Evolutionary conservation across 805 yeast species (phyloP).

Genomic region (Saccharomyces cerevisiae): DNA sequence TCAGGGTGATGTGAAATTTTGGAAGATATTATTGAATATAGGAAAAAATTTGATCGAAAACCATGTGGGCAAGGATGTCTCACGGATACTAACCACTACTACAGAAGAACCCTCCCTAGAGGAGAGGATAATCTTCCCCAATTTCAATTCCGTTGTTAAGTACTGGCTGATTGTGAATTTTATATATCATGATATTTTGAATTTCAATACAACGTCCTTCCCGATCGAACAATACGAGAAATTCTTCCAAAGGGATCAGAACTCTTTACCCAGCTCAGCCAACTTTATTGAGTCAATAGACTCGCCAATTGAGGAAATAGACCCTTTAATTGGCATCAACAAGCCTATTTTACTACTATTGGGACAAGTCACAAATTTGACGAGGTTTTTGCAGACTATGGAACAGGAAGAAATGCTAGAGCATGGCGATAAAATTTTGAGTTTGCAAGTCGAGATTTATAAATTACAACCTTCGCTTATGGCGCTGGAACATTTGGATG

Average conservation of each 20-base stretch:
- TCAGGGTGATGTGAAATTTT: slow-evolving; percentile 68
- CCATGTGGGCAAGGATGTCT: slow-evolving; percentile 49
- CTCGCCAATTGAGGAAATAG: slow-evolving; percentile 35
- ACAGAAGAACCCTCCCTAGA: slow-evolving; percentile 9
- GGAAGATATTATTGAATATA: slow-evolving; percentile 60
- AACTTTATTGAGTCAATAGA: neutral
- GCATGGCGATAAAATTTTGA: slow-evolving; percentile 25
- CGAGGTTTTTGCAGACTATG: slow-evolving; percentile 25
- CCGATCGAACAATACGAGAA: slow-evolving; percentile 50
- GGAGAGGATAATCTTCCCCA: slow-evolving; percentile 1
- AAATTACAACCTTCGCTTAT: slow-evolving; percentile 9
- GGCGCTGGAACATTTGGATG: slow-evolving; percentile 4
- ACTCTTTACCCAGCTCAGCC: neutral
- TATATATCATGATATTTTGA: slow-evolving; percentile 71
- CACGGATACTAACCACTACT: slow-evolving; percentile 37
- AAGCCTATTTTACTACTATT: slow-evolving; percentile 57
- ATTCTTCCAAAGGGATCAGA: slow-evolving; percentile 31
- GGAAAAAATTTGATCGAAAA: slow-evolving; percentile 55
- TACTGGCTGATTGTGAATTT: slow-evolving; percentile 71
- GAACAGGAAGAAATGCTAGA: slow-evolving; percentile 32
- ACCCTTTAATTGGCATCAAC: slow-evolving; percentile 67
- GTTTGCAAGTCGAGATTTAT: slow-evolving; percentile 9
- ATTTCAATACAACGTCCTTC: slow-evolving; percentile 61
- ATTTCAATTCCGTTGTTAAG: slow-evolving; percentile 24
- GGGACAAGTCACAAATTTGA: slow-evolving; percentile 59